Percentiles rank a stretch among this genome's conserved stretches.
Conservation (phyloP, 306 rosid genomes). For the Luffa aegyptiaca region DNA sequence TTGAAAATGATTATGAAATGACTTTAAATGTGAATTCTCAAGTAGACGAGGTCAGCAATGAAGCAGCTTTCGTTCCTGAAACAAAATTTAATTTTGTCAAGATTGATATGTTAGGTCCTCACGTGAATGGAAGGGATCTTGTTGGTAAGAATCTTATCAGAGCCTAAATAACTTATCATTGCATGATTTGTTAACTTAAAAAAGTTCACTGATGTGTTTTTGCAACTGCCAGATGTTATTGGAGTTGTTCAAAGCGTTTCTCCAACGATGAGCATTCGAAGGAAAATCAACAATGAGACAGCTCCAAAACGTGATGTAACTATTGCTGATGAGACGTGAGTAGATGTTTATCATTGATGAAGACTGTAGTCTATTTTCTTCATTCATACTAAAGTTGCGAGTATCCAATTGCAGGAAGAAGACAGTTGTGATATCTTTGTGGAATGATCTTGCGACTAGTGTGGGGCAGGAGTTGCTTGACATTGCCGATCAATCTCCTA, state of each 20-base stretch:
- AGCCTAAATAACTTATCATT: neutral
- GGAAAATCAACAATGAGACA: conserved; percentile 71
- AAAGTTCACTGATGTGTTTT: neutral
- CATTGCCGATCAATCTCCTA: conserved; percentile 48
- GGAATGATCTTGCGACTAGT: conserved; percentile 84
- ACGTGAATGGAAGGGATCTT: conserved; percentile 55
- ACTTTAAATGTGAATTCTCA: conserved; percentile 76
- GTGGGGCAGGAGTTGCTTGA: conserved; percentile 74
- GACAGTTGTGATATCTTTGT: conserved; percentile 80
- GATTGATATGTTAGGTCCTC: conserved; percentile 79
- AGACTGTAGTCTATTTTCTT: neutral
- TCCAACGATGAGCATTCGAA: conserved; percentile 72
- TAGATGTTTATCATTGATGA: neutral
- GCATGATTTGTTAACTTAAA: neutral
- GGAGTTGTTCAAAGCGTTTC: conserved; percentile 86
- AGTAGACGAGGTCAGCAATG: conserved; percentile 73
- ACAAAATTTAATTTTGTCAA: conserved; percentile 65
- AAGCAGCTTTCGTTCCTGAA: conserved; percentile 65
- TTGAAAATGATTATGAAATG: conserved; percentile 90
- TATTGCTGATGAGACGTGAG: conserved; percentile 85
- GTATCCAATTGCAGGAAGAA: conserved; percentile 44
- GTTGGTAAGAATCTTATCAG: conserved; percentile 52
- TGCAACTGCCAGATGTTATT: conserved; percentile 46
- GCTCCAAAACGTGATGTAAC: conserved; percentile 88
- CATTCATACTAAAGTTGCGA: neutral